Percentiles rank a stretch among this genome's conserved stretches.
These are phyloP conservation scores for Grosmannia serpens DNA, from an alignment of 2,329 filamentous ascomycete species.

Conservation along the genomic window DNA sequence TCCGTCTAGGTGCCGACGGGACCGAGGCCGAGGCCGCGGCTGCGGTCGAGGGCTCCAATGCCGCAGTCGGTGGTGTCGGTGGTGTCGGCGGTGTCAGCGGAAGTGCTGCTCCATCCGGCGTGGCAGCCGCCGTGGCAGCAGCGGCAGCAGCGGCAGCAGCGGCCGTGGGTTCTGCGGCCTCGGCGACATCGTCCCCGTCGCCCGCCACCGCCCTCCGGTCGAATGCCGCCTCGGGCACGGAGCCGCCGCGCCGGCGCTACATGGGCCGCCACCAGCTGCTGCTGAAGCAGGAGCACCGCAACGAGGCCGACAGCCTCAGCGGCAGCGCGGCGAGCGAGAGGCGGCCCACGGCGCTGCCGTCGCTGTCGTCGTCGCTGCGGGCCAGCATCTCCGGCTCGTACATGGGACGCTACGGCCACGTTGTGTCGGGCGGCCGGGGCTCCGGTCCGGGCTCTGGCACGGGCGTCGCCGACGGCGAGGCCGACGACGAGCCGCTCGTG, in stretches of 20 bases:
- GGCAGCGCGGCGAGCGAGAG: slow-evolving; percentile 7
- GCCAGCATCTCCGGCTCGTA: slow-evolving; percentile 32
- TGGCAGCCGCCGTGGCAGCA: background rate
- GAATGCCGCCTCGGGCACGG: background rate
- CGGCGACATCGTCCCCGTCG: slow-evolving; percentile 19
- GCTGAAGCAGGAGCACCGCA: background rate
- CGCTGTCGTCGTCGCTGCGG: slow-evolving; percentile 22
- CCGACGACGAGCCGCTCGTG: slow-evolving; percentile 57
- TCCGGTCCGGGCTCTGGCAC: slow-evolving; percentile 12
- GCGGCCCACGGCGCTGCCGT: slow-evolving; percentile 28
- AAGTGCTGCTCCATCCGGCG: background rate
- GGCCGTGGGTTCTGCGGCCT: slow-evolving; percentile 9
- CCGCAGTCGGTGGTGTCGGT: background rate
- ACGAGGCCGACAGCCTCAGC: background rate
- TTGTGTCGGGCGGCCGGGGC: slow-evolving; percentile 31
- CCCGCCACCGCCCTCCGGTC: slow-evolving; percentile 7
- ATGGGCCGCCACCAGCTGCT: slow-evolving; percentile 6
- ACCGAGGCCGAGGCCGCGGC: background rate
- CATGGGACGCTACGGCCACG: slow-evolving; percentile 1
- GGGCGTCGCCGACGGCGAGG: slow-evolving; percentile 31
- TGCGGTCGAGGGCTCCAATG: background rate
- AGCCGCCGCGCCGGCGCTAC: slow-evolving; percentile 10
- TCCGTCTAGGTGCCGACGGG: slow-evolving; percentile 28
- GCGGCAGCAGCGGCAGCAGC: background rate
- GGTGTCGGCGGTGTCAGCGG: background rate